These are phyloP conservation scores for Paradendryphiella salina DNA, from an alignment of 2,329 filamentous ascomycete genomes.

Conservation along the genomic window DNA sequence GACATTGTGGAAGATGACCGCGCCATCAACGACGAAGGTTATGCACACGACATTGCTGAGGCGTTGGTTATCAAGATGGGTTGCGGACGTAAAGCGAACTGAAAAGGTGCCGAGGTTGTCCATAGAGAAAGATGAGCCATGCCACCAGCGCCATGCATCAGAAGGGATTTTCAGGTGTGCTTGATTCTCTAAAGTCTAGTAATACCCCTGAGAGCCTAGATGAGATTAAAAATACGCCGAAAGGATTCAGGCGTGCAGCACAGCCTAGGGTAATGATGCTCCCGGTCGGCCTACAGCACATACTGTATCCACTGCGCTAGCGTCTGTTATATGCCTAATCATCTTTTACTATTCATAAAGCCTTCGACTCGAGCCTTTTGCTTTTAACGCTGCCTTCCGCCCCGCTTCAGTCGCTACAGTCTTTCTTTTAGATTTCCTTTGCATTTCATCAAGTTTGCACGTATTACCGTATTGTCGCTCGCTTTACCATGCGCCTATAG, in stretches of 20 bases:
- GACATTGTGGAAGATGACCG: conserved; percentile 54
- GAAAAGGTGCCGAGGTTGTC: background rate
- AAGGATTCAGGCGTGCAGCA: background rate
- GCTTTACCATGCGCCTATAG: conserved; percentile 19
- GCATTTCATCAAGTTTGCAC: conserved; percentile 23
- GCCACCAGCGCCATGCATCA: background rate
- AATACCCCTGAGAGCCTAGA: background rate
- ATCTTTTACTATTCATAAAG: background rate
- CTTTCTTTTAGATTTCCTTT: background rate
- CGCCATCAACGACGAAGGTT: conserved; percentile 59
- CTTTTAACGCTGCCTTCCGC: too few species aligned
- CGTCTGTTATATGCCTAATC: background rate
- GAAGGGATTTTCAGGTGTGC: background rate
- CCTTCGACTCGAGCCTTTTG: background rate
- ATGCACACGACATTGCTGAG: conserved; percentile 56
- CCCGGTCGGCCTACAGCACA: background rate
- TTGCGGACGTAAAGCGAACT: conserved; percentile 1
- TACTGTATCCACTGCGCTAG: background rate
- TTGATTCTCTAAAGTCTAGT: background rate
- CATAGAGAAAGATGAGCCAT: background rate
- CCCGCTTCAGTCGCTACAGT: background rate
- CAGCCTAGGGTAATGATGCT: background rate
- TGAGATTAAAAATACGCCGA: background rate
- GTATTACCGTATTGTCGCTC: conserved; percentile 19
- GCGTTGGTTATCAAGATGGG: conserved; percentile 40